phyloP scores from a whole-genome alignment of 2,329 filamentous ascomycete genomes.

The Calonectria crousiana region DNA sequence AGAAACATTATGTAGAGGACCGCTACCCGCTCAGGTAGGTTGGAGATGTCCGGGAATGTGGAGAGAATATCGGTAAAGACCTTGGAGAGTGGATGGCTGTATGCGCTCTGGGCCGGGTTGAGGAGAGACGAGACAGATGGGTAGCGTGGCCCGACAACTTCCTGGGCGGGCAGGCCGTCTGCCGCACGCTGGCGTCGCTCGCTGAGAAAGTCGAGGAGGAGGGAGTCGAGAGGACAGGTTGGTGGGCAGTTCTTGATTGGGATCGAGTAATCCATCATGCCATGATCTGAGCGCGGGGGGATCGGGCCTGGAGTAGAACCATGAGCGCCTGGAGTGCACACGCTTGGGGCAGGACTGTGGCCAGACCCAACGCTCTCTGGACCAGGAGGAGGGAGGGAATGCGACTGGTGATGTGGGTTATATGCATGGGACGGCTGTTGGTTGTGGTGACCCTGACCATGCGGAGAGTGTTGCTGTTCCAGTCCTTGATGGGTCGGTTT shows the following conservation, averaged over 20 bases:
- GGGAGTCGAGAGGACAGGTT: conserved; percentile 81
- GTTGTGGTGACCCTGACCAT: conserved; percentile 12
- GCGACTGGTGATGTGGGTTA: conserved; percentile 4
- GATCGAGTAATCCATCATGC: conserved; percentile 39
- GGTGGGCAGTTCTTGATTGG: conserved; percentile 72
- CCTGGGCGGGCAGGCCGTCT: conserved; percentile 72
- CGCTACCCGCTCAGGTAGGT: conserved; percentile 85
- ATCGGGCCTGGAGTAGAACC: conserved; percentile 26
- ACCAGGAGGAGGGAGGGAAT: conserved; percentile 33
- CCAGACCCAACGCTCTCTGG: conserved; percentile 39
- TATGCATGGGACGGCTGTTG: conserved; percentile 27
- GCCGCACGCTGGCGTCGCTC: conserved; percentile 75
- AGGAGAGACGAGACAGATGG: conserved; percentile 84
- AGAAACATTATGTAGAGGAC: conserved; percentile 90
- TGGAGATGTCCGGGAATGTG: conserved; percentile 84
- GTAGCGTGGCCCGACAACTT: conserved; percentile 81
- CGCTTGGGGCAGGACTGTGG: conserved; percentile 33
- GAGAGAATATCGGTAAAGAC: conserved; percentile 87
- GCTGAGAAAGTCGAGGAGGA: conserved; percentile 84
- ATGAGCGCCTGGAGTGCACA: conserved; percentile 25
- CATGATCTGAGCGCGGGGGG: conserved; percentile 35
- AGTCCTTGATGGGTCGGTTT: conserved; percentile 29
- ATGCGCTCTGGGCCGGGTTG: conserved; percentile 73
- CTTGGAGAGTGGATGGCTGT: conserved; percentile 83
- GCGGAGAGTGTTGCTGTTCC: conserved; percentile 35